Evolutionary conservation across 495 filamentous ascomycete genomes (phyloP), one percentile per base, ranked within the genome.

Genomic region (Lasiosphaeriaceae sp.): DNA sequence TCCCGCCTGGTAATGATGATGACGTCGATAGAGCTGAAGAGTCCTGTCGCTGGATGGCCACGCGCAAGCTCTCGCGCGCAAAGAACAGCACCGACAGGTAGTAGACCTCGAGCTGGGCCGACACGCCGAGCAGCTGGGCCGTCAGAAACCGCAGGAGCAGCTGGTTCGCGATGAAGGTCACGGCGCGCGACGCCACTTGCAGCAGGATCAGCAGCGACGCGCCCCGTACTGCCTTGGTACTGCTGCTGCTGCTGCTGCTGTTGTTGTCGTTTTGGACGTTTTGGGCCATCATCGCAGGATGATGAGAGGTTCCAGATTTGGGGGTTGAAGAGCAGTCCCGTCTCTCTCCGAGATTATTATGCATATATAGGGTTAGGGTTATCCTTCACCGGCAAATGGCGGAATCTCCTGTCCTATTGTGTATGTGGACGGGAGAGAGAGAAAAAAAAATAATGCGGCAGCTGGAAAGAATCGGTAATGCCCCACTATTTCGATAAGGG

Each of bases 81-180:
- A 97, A 97, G 68, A 91, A 96, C 2, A 97, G 77, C 11, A 95
- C 85, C 2, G 90, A 87, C 26, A 92, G 86, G 55, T 90, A 90
- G 70, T 89, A 96, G 2, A 97, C 82, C 58, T 99, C 94, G 3
- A 97, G 81, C 67, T 96, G 95, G 2, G 90, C 83, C 1, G 92
- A 88, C 24, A 94, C 78, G 3, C 92, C 94, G 1, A 97, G 79
- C 0, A 92, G 77, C 43, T 87, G 80, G 0, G 94, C 92, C 0
- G 91, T 93, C 20, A 97, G 74, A 64, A 85, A 90, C 37, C 92
- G 90, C 4, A 99, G 77, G 11, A 97, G 83, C 47, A 94, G 52
- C 70, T 97, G 92, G 76, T 97, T 97, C 54, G 92, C 85, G 45
- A 83, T 70, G 71, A 99, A 99, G 23, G 94, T 97, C 57, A 96